Evolutionary conservation across 768 basidiomycete genomes (phyloP).

Genomic region (Tricholoma terreum): DNA sequence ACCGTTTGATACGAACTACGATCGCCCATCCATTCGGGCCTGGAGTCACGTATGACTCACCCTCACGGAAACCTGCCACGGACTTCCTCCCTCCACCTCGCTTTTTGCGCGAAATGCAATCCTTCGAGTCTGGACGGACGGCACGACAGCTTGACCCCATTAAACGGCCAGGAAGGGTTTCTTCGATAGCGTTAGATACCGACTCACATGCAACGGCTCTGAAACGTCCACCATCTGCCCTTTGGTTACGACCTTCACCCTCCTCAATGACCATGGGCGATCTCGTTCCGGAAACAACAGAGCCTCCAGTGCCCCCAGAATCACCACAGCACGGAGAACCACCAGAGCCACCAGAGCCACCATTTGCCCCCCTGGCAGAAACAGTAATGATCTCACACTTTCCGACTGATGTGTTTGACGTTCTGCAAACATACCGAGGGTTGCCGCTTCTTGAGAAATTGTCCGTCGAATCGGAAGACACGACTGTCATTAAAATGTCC

Average conservation of each 20-base stretch:
- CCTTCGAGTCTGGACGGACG: conserved; percentile 80
- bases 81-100: conserved; percentile 47
- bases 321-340: conserved; percentile 1
- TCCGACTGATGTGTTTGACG: conserved; percentile 74
- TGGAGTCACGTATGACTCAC: conserved; percentile 60
- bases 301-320: conserved; percentile 8
- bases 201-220: conserved; percentile 14
- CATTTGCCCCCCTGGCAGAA: conserved; percentile 40
- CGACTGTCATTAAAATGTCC: conserved; percentile 72
- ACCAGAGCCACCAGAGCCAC: conserved; percentile 14
- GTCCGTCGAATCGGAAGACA: conserved; percentile 50
- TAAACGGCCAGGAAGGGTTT: conserved; percentile 9
- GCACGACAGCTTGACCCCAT: conserved; percentile 51
- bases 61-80: conserved; percentile 41
- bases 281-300: conserved; percentile 5
- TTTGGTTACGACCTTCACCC: conserved; percentile 16
- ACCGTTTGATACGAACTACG: conserved; percentile 23
- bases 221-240: conserved; percentile 26
- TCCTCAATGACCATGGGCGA: conserved; percentile 7
- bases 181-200: conserved; percentile 12
- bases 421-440: conserved; percentile 76
- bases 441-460: conserved; percentile 71
- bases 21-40: conserved; percentile 62
- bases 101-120: conserved; percentile 79
- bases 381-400: conserved; percentile 59